Conservation (phyloP, 306 rosid genomes). For the Begonia loranthoides region DNA sequence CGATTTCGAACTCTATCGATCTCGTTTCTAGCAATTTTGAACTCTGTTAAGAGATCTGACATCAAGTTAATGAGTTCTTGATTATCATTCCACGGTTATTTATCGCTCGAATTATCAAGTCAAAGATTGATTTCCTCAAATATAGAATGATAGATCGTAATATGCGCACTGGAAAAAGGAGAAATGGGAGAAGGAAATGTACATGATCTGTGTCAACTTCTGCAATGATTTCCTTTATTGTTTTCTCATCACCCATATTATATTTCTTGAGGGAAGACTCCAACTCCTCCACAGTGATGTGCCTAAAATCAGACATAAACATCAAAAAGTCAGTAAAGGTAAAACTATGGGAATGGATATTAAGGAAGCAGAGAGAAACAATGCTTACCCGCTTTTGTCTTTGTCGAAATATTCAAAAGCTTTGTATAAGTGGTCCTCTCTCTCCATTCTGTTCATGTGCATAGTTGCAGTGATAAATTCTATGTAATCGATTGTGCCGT, state of each 20-base stretch:
- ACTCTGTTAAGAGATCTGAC: too few species aligned
- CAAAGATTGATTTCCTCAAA: too few species aligned
- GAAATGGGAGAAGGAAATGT: slow-evolving; percentile 14
- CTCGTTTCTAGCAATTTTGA: too few species aligned
- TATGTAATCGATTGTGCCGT: slow-evolving; percentile 80
- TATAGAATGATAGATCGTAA: too few species aligned
- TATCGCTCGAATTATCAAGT: too few species aligned
- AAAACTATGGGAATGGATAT: neutral
- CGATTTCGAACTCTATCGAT: too few species aligned
- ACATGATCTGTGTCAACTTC: slow-evolving; percentile 89
- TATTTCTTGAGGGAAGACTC: slow-evolving; percentile 80
- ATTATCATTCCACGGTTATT: too few species aligned
- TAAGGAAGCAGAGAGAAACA: neutral
- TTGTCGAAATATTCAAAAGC: slow-evolving; percentile 89
- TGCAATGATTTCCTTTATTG: slow-evolving; percentile 90
- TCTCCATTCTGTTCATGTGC: slow-evolving; percentile 94
- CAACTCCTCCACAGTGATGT: slow-evolving; percentile 80
- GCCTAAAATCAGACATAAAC: slow-evolving; percentile 22
- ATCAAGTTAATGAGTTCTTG: too few species aligned
- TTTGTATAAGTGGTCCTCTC: slow-evolving; percentile 79
- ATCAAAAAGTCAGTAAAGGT: slow-evolving; percentile 5
- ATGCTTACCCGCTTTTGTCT: slow-evolving; percentile 78
- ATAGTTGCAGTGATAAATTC: slow-evolving; percentile 94
- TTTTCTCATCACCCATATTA: slow-evolving; percentile 83
- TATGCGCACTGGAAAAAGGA: too few species aligned